Conservation (phyloP, 352 stramenopile genomes). For the Pythium pyrilobum region DNA sequence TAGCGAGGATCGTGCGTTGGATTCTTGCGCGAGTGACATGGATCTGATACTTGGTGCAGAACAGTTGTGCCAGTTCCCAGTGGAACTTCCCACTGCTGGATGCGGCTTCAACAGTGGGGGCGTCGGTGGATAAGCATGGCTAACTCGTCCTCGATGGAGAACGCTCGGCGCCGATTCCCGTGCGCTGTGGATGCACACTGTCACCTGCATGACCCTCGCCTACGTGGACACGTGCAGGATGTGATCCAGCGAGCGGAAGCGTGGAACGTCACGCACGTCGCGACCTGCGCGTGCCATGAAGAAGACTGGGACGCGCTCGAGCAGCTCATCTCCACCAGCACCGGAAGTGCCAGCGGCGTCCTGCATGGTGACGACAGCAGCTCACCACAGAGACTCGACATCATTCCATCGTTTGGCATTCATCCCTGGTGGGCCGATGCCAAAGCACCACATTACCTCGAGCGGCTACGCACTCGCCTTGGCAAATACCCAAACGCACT, state of each 20-base stretch:
- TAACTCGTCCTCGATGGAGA: background rate
- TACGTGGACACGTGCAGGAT: constrained; percentile 12
- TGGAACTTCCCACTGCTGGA: no score
- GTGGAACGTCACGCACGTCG: constrained; percentile 39
- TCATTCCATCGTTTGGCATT: constrained; percentile 60
- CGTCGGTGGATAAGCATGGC: background rate
- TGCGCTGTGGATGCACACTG: constrained; percentile 54
- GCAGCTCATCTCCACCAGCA: constrained; percentile 9
- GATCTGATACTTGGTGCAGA: no score
- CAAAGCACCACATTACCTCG: constrained; percentile 23
- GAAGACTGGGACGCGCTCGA: constrained; percentile 54
- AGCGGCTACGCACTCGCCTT: constrained; percentile 30
- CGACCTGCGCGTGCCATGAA: constrained; percentile 60
- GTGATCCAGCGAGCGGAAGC: constrained; percentile 34
- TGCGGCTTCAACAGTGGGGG: no score
- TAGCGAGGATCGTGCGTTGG: no score
- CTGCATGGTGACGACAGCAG: background rate
- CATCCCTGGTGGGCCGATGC: constrained; percentile 72
- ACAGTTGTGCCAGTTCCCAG: no score
- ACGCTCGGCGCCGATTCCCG: constrained; percentile 10
- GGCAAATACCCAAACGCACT: constrained; percentile 32
- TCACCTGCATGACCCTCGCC: constrained; percentile 58
- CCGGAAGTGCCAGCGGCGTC: background rate
- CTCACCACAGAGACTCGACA: constrained; percentile 7
- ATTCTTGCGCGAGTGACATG: no score